Conservation (phyloP, 2,329 filamentous ascomycete species). For the Ascochyta viciae-villosae region DNA sequence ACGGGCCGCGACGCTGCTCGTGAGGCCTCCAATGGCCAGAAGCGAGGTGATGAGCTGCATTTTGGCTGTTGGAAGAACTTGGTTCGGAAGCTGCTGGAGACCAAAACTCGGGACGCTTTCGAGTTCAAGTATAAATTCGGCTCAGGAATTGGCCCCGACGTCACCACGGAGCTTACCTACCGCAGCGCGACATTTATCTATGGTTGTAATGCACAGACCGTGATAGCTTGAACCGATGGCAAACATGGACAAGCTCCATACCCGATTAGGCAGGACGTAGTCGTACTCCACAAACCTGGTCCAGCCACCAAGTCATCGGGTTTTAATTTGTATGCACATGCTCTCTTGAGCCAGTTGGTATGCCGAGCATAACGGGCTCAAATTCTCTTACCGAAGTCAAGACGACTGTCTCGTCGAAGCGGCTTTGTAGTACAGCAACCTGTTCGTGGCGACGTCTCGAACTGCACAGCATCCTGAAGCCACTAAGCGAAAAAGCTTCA, state of each 20-base stretch:
- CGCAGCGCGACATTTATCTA: slow-evolving; percentile 19
- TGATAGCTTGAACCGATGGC: slow-evolving; percentile 12
- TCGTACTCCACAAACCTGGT: slow-evolving; percentile 10
- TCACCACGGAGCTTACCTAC: slow-evolving; percentile 12
- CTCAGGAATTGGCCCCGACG: neutral
- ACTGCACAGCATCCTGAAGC: neutral
- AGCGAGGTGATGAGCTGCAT: slow-evolving; percentile 44
- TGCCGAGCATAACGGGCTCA: neutral
- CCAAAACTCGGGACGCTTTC: neutral
- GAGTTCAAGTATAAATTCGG: slow-evolving; percentile 14
- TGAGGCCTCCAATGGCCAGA: slow-evolving; percentile 39
- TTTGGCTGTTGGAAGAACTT: slow-evolving; percentile 3
- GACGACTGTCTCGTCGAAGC: neutral
- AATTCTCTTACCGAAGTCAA: too few relatives aligned
- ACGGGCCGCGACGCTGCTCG: slow-evolving; percentile 35
- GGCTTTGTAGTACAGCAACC: neutral
- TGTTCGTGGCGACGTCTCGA: neutral
- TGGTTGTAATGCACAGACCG: slow-evolving; percentile 9
- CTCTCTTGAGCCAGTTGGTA: neutral
- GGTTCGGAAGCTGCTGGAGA: slow-evolving; percentile 8
- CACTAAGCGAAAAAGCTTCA: slow-evolving; percentile 24
- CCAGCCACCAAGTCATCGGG: slow-evolving; percentile 15
- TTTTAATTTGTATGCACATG: neutral
- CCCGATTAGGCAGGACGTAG: slow-evolving; percentile 29
- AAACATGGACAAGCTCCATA: slow-evolving; percentile 14